phyloP scores from a whole-genome alignment of 495 filamentous ascomycete species.

The Neurospora sp. region DNA sequence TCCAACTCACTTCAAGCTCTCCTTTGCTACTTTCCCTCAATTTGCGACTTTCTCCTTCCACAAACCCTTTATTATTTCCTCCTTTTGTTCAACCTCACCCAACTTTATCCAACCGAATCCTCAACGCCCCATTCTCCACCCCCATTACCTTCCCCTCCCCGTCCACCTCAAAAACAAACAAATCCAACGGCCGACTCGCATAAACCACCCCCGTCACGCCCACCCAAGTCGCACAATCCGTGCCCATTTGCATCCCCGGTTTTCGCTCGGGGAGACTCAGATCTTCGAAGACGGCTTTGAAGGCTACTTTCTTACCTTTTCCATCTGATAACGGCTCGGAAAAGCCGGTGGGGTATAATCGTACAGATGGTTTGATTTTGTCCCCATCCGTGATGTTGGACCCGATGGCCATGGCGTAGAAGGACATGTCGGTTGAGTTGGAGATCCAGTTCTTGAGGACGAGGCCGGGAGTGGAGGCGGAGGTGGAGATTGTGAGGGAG shows the following conservation, averaged over 20 bases:
- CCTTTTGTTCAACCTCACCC: conserved; percentile 1
- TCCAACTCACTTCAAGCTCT: too few relatives aligned
- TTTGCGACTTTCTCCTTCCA: too few relatives aligned
- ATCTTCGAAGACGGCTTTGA: conserved; percentile 36
- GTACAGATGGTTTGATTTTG: conserved; percentile 14
- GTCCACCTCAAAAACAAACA: conserved; percentile 35
- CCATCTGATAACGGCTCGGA: conserved; percentile 20
- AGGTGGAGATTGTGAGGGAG: conserved; percentile 30
- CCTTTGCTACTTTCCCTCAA: too few relatives aligned
- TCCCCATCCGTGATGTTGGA: conserved; percentile 17
- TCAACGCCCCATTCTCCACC: conserved; percentile 30
- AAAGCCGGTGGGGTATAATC: conserved; percentile 34
- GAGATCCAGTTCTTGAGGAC: conserved; percentile 36
- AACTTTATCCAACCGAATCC: conserved; percentile 25
- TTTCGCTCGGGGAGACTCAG: conserved; percentile 7
- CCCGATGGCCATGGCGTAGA: conserved; percentile 21
- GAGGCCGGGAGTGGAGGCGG: conserved; percentile 30
- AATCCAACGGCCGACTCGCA: conserved; percentile 26
- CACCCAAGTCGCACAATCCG: conserved; percentile 32
- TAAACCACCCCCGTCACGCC: conserved; percentile 26
- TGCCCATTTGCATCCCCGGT: conserved; percentile 17
- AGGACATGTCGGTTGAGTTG: conserved; percentile 37
- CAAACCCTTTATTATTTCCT: too few relatives aligned
- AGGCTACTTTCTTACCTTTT: conserved; percentile 22
- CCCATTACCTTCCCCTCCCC: conserved; percentile 22